phyloP scores from a whole-genome alignment of 441 rosid genomes.

The Pelargonium myrrhifolium region DNA sequence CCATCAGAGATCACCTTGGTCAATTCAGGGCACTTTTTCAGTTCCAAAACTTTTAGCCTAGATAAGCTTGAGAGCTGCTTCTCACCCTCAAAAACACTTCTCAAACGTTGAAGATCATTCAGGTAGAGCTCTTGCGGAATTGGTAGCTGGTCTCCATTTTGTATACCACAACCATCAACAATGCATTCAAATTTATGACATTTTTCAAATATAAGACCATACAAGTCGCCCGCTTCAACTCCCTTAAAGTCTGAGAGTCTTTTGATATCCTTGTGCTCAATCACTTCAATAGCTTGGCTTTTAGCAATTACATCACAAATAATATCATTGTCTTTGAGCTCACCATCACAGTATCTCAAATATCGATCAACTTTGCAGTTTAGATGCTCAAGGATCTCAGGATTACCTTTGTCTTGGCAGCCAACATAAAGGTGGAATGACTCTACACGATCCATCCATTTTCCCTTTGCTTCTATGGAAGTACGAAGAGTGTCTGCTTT shows the following conservation, averaged over 20 bases:
- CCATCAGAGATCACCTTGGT: background rate
- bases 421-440: background rate
- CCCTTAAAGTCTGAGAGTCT: background rate
- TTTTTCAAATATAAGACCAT: background rate
- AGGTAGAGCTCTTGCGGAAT: background rate
- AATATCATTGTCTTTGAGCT: background rate
- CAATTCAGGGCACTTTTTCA: background rate
- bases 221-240: background rate
- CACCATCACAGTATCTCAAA: background rate
- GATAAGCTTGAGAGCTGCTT: background rate
- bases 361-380: background rate
- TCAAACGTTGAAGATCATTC: background rate
- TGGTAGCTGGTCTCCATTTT: background rate
- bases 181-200: background rate
- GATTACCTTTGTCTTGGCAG: background rate
- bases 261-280: background rate
- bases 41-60: background rate
- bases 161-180: background rate
- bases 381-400: background rate
- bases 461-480: background rate
- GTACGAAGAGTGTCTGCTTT: background rate
- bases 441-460: too few relatives aligned
- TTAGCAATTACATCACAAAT: background rate
- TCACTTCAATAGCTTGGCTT: background rate
- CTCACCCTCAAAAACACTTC: background rate